Evolutionary conservation across 495 filamentous ascomycete genomes (phyloP).

Genomic region (Trypethelium eluteriae): DNA sequence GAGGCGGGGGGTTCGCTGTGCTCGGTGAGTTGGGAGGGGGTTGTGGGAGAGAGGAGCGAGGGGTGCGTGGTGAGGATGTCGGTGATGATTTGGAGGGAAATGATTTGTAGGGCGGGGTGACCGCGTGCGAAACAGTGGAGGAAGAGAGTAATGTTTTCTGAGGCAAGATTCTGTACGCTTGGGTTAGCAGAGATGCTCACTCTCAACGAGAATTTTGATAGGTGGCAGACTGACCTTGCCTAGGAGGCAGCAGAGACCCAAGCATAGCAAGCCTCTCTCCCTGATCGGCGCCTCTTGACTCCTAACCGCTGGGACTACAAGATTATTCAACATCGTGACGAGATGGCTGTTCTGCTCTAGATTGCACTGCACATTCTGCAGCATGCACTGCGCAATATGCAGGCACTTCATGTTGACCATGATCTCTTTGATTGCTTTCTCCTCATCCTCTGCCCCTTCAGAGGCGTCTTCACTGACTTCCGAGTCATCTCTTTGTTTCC

Average conservation of each 20-base stretch:
- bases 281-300: constrained; percentile 88
- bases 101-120: constrained; percentile 79
- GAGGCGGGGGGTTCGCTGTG: constrained; percentile 28
- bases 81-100: constrained; percentile 82
- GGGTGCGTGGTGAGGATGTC: constrained; percentile 88
- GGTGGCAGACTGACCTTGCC: constrained; percentile 54
- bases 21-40: constrained; percentile 12
- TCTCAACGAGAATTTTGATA: neutral
- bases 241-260: constrained; percentile 85
- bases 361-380: constrained; percentile 78
- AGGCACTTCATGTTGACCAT: constrained; percentile 97
- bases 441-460: constrained; percentile 47
- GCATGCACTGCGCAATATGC: constrained; percentile 94
- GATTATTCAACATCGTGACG: constrained; percentile 90
- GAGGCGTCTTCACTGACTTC: constrained; percentile 19
- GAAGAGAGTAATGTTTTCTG: constrained; percentile 89
- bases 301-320: constrained; percentile 88
- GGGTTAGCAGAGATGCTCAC: constrained; percentile 18
- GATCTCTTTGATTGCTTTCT: constrained; percentile 81
- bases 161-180: constrained; percentile 58
- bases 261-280: constrained; percentile 77
- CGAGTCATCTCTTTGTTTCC: constrained; percentile 42
- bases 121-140: constrained; percentile 94
- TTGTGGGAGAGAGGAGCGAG: constrained; percentile 48
- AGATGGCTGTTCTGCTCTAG: constrained; percentile 80